These are phyloP conservation scores for Penicillium atrosanguineum DNA, from an alignment of 495 filamentous ascomycete genomes.

Conservation along the genomic window DNA sequence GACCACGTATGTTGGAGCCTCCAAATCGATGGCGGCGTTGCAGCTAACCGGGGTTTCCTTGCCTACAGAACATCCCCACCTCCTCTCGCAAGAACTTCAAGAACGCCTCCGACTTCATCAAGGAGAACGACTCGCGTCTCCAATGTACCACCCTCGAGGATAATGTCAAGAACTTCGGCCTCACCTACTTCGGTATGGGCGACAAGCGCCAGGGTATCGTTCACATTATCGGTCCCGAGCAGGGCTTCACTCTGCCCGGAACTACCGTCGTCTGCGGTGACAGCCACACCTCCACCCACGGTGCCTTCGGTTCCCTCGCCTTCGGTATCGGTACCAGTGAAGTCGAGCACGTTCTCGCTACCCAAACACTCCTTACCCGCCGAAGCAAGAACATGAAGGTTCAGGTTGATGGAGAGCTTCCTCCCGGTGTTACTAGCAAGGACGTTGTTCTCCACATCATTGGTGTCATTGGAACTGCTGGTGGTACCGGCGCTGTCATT, in stretches of 20 bases:
- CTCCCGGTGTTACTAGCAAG: conserved; percentile 93
- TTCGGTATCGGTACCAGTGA: conserved; percentile 98
- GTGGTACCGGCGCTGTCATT: conserved; percentile 91
- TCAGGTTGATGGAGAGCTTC: conserved; percentile 86
- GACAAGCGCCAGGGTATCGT: conserved; percentile 98
- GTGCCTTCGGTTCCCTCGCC: conserved; percentile 91
- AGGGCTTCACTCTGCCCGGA: conserved; percentile 96
- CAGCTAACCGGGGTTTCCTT: conserved; percentile 11
- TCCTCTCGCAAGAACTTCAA: conserved; percentile 86
- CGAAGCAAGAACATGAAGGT: conserved; percentile 98
- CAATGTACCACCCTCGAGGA: conserved; percentile 96
- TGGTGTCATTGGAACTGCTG: conserved; percentile 91
- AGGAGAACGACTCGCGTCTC: conserved; percentile 87
- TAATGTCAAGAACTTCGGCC: conserved; percentile 92
- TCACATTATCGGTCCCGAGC: conserved; percentile 98
- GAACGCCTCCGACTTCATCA: conserved; percentile 79
- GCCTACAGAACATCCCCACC: conserved; percentile 78
- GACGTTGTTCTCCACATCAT: conserved; percentile 95
- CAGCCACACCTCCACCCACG: conserved; percentile 96
- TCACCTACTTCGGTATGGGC: conserved; percentile 95
- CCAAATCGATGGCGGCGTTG: neutral
- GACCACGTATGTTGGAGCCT: conserved; percentile 75
- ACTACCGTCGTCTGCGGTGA: conserved; percentile 98
- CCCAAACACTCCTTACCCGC: conserved; percentile 90
- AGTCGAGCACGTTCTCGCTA: conserved; percentile 97